These are phyloP conservation scores for Bipolaris bicolor DNA, from an alignment of 2,329 filamentous ascomycete species.

Conservation along the genomic window DNA sequence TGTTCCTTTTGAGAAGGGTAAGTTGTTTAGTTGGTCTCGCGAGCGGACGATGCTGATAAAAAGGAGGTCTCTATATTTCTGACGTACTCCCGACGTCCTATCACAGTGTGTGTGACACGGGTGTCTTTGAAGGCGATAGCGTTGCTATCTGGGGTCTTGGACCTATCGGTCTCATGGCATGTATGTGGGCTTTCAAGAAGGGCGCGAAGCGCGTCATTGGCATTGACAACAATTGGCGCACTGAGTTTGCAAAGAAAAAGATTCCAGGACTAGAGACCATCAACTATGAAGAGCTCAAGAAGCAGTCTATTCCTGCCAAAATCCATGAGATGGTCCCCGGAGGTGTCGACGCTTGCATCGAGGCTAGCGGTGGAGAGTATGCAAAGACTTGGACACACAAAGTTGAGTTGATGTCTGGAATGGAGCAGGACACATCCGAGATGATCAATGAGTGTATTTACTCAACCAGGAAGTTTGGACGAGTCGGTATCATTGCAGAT, in stretches of 20 bases:
- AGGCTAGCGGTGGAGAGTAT: constrained; percentile 69
- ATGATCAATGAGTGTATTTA: constrained; percentile 80
- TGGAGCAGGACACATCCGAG: constrained; percentile 85
- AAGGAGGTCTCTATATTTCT: constrained; percentile 70
- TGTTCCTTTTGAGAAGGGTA: constrained; percentile 78
- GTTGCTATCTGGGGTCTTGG: constrained; percentile 86
- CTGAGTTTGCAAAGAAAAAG: constrained; percentile 70
- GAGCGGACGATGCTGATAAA: background rate
- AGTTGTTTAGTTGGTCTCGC: background rate
- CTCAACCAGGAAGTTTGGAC: constrained; percentile 71
- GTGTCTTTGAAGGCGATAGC: constrained; percentile 73
- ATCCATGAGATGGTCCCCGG: constrained; percentile 73
- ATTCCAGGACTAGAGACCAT: constrained; percentile 68
- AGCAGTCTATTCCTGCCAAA: constrained; percentile 69
- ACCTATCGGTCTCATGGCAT: constrained; percentile 80
- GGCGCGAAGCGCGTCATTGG: constrained; percentile 78
- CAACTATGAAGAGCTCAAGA: constrained; percentile 69
- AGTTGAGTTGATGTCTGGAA: constrained; percentile 64
- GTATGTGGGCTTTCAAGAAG: constrained; percentile 68
- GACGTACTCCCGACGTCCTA: constrained; percentile 81
- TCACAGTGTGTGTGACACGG: constrained; percentile 82
- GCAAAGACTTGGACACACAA: constrained; percentile 66
- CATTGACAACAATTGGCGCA: constrained; percentile 74
- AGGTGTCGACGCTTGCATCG: constrained; percentile 76
- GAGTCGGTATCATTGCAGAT: constrained; percentile 76